Evolutionary conservation across 441 rosid species (phyloP).

Genomic region (Dalechampia spathulata): DNA sequence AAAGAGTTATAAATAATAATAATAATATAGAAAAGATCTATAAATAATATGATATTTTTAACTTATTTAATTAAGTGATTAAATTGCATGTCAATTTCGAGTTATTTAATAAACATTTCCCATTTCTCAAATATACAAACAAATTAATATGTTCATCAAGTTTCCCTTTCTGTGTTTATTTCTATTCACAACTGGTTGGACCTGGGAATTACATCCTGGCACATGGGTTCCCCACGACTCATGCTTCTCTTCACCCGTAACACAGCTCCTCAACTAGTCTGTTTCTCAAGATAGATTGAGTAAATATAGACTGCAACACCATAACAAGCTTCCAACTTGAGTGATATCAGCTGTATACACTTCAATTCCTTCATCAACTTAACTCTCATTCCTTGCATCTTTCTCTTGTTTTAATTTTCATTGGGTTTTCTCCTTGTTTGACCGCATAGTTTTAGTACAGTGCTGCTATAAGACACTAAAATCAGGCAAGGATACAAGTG

Average conservation of each 20-base stretch:
- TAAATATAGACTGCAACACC: slow-evolving; percentile 17
- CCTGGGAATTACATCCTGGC: slow-evolving; percentile 65
- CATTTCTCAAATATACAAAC: no score
- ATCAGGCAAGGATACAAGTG: no score
- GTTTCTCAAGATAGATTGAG: slow-evolving; percentile 20
- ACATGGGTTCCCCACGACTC: slow-evolving; percentile 78
- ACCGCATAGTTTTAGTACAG: no score
- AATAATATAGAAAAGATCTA: no score
- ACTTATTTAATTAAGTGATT: no score
- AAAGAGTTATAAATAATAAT: no score
- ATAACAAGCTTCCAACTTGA: slow-evolving; percentile 51
- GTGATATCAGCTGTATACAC: not conserved
- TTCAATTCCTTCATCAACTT: not conserved
- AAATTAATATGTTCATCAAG: not conserved
- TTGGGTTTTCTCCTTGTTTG: not conserved
- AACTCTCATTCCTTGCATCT: slow-evolving; percentile 32
- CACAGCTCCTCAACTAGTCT: slow-evolving; percentile 41
- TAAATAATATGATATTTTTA: no score
- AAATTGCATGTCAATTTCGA: no score
- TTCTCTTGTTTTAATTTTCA: not conserved
- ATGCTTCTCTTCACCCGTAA: slow-evolving; percentile 32
- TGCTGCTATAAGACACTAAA: no score
- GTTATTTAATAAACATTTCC: no score
- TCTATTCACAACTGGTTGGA: slow-evolving; percentile 50
- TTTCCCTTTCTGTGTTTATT: not conserved